Base-by-base conservation (phyloP, 306 rosid species). In the Ammopiptanthus mongolicus region DNA sequence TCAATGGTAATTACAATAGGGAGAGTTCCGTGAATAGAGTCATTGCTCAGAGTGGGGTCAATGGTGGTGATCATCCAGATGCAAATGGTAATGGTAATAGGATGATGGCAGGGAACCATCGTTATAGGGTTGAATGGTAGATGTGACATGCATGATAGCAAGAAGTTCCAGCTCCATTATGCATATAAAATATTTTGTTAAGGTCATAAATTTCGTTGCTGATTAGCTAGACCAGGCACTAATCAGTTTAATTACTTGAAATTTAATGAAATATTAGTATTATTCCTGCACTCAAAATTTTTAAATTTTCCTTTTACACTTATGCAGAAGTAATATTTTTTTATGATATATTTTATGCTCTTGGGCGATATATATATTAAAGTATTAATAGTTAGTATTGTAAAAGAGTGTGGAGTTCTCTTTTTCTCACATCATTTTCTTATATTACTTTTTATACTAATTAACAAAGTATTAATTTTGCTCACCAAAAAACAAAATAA, bases 101-200 rank as follows among this genome's bases (percentile, higher is more conserved):
- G 79, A 58, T 76, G 41, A 69, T 80, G 82, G 79, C 86, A 78
- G 56, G 81, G 70, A 81, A 82, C 56, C 89, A 82, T 68, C 86
- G 86, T 78, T 83, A 84, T 69, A 80, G 92, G 64, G 77, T 89
- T 78, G 90, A 83, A 59, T 90, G 95, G 94, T 88, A 85, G 84
- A 84, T 23, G 48, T 31, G 17, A 52, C 33, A 68, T 48, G 47
- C 42, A n/a, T n/a, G n/a, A n/a, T 14, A 61, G 5, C 77, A 79
- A 44, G 64, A 46, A 64, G 70, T 66, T 60, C 64, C 55, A 7
- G n/a, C n/a, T n/a, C 39, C 21, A 48, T 19, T 74, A 47, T 57
- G 12, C 18, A 56, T 39, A 22, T 6, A 63, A n/a, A 48, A 46
- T 65, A 46, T 42, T 41, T 55, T 60, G 12, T 37, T 51, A 62